Percentiles rank a stretch among this genome's conserved stretches.
Conservation (phyloP, 1,284 basidiomycete genomes). For the Schizophyllum commune region DNA sequence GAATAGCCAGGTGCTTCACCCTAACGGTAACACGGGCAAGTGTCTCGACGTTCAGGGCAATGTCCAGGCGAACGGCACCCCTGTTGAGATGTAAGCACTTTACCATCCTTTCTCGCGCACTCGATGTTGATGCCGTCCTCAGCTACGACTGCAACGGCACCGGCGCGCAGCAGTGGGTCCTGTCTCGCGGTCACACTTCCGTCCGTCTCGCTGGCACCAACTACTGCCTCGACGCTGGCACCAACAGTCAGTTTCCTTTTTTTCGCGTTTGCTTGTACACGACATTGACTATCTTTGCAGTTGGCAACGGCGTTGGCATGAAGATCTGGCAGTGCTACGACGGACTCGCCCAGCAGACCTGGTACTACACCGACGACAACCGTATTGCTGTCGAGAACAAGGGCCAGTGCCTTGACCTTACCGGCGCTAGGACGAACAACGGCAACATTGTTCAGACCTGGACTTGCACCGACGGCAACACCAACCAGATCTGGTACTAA, state of each 20-base stretch:
- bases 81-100: constrained; percentile 19
- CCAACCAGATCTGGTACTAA: constrained; percentile 1
- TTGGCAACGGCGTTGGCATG: constrained; percentile 13
- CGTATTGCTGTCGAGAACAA: constrained; percentile 9
- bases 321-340: constrained; percentile 18
- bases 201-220: constrained; percentile 1
- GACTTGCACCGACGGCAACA: constrained; percentile 2
- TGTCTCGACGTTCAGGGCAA: background rate
- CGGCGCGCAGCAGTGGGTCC: constrained; percentile 17
- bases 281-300: constrained; percentile 6
- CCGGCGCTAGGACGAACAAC: background rate
- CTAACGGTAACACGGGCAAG: background rate
- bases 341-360: constrained; percentile 15
- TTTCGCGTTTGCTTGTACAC: constrained; percentile 2
- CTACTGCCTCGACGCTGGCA: background rate
- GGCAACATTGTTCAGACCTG: constrained; percentile 1
- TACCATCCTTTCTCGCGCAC: background rate
- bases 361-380: constrained; percentile 15
- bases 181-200: constrained; percentile 12
- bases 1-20: background rate
- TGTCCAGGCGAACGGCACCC: background rate
- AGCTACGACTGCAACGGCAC: constrained; percentile 27
- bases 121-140: constrained; percentile 12
- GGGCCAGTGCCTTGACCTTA: constrained; percentile 7
- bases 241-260: constrained; percentile 9